Conservation (phyloP, 2,329 filamentous ascomycete genomes). For the Cadophora luteo-olivacea region DNA sequence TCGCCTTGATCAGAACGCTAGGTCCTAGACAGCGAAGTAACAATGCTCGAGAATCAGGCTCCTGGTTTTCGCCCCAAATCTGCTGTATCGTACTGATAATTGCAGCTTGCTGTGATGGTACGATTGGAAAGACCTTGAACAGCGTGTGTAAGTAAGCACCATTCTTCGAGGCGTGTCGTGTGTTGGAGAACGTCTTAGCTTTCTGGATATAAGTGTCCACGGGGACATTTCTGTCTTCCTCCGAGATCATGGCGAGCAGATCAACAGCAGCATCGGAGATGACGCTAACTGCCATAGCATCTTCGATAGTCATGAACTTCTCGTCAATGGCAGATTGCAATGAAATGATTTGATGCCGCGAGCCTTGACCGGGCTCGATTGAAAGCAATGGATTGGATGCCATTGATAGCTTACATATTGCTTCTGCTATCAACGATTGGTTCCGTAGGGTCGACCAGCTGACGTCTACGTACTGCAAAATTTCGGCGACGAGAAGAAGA, state of each 20-base stretch:
- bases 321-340: constrained; percentile 17
- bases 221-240: neutral
- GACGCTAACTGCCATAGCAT: constrained; percentile 55
- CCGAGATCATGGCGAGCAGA: constrained; percentile 39
- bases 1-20: constrained; percentile 47
- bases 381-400: neutral
- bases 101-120: neutral
- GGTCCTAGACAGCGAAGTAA: constrained; percentile 61
- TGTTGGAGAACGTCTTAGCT: constrained; percentile 7
- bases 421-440: constrained; percentile 15
- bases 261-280: constrained; percentile 58
- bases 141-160: constrained; percentile 21
- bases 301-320: constrained; percentile 56
- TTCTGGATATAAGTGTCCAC: constrained; percentile 2
- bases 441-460: constrained; percentile 7
- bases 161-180: neutral
- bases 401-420: constrained; percentile 5
- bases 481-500: neutral
- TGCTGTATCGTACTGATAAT: constrained; percentile 15
- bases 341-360: neutral
- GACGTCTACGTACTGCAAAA: neutral
- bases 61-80: constrained; percentile 49
- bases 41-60: constrained; percentile 55
- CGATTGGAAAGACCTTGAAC: constrained; percentile 19
- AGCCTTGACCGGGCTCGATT: neutral